Conservation (phyloP, 148 eudicot species). For the Gaultheria prostrata region DNA sequence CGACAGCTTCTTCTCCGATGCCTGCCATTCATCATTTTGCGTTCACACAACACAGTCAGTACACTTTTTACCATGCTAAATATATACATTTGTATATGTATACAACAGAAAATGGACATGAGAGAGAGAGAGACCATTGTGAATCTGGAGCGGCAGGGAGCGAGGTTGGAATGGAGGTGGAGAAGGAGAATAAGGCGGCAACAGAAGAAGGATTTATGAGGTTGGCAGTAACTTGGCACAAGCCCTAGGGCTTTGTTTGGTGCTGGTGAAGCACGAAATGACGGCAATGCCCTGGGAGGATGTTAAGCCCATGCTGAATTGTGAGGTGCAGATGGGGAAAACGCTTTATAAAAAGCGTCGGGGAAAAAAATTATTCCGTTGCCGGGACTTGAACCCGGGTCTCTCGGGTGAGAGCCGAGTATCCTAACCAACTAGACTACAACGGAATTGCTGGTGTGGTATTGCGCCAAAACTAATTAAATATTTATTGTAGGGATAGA, state of each 20-base stretch:
- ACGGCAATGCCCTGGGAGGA: neutral
- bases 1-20: conserved; percentile 61
- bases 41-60: neutral
- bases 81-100: too few relatives aligned
- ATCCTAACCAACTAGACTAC: too few relatives aligned
- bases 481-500: too few relatives aligned
- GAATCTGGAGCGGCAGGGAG: neutral
- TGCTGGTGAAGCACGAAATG: neutral
- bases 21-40: conserved; percentile 22
- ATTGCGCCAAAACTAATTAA: too few relatives aligned
- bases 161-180: too few relatives aligned
- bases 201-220: neutral
- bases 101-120: neutral
- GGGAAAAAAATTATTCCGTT: too few relatives aligned
- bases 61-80: neutral
- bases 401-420: too few relatives aligned
- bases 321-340: neutral
- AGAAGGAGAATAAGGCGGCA: neutral
- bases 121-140: conserved; percentile 17
- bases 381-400: too few relatives aligned
- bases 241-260: conserved; percentile 13
- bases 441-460: too few relatives aligned
- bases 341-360: too few relatives aligned
- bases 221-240: neutral
- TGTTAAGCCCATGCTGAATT: neutral